Evolutionary conservation across 192 early-diverging fungal species (phyloP).

Genomic region (Podila clonocystis): DNA sequence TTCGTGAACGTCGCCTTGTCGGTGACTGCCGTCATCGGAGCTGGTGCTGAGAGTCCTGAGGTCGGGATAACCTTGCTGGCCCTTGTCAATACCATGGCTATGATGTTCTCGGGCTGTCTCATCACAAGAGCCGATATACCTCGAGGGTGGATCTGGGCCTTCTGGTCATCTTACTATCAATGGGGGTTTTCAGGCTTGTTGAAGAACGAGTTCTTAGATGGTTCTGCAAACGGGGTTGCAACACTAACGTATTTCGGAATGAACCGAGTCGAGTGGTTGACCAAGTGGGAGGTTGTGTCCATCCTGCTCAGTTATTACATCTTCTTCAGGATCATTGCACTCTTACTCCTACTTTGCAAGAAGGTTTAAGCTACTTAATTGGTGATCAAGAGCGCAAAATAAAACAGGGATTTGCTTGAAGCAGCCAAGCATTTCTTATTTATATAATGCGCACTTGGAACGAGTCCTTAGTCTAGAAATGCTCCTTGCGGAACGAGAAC

Average conservation of each 20-base stretch:
- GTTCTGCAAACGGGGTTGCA: slow-evolving; percentile 19
- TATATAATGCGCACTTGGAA: too few species aligned
- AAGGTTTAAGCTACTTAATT: background rate
- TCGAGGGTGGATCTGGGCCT: slow-evolving; percentile 46
- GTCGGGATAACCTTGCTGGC: slow-evolving; percentile 76
- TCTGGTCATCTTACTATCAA: slow-evolving; percentile 46
- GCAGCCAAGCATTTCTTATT: too few species aligned
- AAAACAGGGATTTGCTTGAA: too few species aligned
- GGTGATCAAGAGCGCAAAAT: too few species aligned
- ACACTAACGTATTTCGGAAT: slow-evolving; percentile 32
- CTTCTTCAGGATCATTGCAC: slow-evolving; percentile 27
- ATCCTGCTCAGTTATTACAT: slow-evolving; percentile 36
- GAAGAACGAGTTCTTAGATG: slow-evolving; percentile 27
- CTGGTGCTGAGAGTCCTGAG: slow-evolving; percentile 56
- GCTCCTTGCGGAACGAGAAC: slow-evolving; percentile 76
- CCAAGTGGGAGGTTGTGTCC: slow-evolving; percentile 21
- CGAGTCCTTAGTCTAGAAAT: too few species aligned
- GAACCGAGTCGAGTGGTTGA: slow-evolving; percentile 25
- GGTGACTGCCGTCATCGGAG: slow-evolving; percentile 78
- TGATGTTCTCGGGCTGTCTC: slow-evolving; percentile 72
- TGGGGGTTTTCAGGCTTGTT: slow-evolving; percentile 40
- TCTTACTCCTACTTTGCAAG: slow-evolving; percentile 35
- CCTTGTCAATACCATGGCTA: slow-evolving; percentile 79
- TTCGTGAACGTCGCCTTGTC: slow-evolving; percentile 84
- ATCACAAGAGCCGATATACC: slow-evolving; percentile 38